These are phyloP conservation scores for Iberis pinnata DNA, from an alignment of 345 rosid species.

Conservation along the genomic window DNA sequence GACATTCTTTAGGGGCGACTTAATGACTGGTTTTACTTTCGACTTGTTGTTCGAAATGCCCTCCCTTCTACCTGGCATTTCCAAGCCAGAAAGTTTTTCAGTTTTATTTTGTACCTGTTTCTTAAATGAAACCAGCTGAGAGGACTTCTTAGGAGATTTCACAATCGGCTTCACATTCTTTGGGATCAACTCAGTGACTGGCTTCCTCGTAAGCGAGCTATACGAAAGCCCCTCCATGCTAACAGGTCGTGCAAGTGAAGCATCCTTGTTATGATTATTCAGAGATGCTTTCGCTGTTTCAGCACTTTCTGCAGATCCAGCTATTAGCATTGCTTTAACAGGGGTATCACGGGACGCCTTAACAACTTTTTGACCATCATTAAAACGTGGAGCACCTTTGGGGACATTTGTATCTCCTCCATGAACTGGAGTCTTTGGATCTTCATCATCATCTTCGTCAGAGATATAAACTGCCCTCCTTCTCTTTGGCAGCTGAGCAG, in stretches of 20 bases:
- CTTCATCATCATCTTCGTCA: slow-evolving; percentile 58
- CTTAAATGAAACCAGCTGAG: slow-evolving; percentile 27
- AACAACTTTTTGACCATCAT: background rate
- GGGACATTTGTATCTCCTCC: slow-evolving; percentile 41
- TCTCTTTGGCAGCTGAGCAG: slow-evolving; percentile 44
- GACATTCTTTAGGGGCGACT: slow-evolving; percentile 31
- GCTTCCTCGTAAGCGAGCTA: slow-evolving; percentile 25
- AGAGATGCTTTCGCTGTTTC: background rate
- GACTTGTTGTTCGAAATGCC: slow-evolving; percentile 23
- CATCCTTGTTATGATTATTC: background rate
- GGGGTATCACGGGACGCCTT: background rate
- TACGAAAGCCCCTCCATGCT: background rate
- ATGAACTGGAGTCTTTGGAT: slow-evolving; percentile 87
- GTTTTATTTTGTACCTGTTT: slow-evolving; percentile 38
- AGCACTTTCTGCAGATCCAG: background rate
- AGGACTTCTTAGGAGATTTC: slow-evolving; percentile 53
- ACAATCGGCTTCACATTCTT: slow-evolving; percentile 33
- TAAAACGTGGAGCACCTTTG: slow-evolving; percentile 20
- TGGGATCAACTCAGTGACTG: slow-evolving; percentile 33
- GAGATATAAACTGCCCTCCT: slow-evolving; percentile 80
- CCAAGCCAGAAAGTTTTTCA: slow-evolving; percentile 34
- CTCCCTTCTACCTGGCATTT: slow-evolving; percentile 26
- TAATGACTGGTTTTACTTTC: slow-evolving; percentile 38
- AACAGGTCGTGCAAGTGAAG: background rate
- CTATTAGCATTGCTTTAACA: background rate